Base-by-base conservation (phyloP, 2,329 filamentous ascomycete genomes). In the Cordyceps cateniannulata region DNA sequence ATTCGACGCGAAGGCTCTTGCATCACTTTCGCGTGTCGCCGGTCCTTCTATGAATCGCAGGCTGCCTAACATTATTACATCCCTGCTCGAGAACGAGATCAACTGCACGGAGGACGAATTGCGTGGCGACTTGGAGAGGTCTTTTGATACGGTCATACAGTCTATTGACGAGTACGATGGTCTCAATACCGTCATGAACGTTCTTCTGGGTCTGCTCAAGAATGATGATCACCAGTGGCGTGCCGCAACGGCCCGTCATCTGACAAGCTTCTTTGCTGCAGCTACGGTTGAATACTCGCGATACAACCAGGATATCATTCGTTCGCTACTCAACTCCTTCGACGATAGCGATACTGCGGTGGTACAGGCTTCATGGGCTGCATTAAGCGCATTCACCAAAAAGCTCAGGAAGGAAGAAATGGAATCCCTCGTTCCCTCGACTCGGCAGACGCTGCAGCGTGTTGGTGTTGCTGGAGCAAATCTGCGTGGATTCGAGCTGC, bases 141-240 rank as follows among this genome's bases (percentile, higher is more conserved):
- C 95, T 0, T 95, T 99, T 68, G 91, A 97, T 71, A 90, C 90
- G 0, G 91, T 99, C 6, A 82, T 99, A 62, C 79, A 93, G 55
- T 96, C 93, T 22, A 92, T 98, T 62, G 95, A 99, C 72, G 95
- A 98, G 73, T 96, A 86, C 67, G 95, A 99, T 75, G 95, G 96
- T 56, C 82, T 99, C 40, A 98, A 97, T 72, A 95, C 90, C 9
- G 88, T 91, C 63, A 98, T 99, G 91, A 96, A 90, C 69, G 91
- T 95, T 42, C 88, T 99, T 77, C 79, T 98, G 50, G 82, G 87
- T 61, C 82, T 98, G 61, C 83, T 92, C 67, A 98, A 98, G 76
- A 88, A 98, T 69, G 91, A 97, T 40, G 93, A 99, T 70, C 92
- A 99, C 73, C 85, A 82, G 62, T 90, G 88, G 75, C 87, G 96